A percentile compares a stretch with the other conserved stretches of the same genome.
Conservation (phyloP, 345 rosid genomes). For the Eucalyptus polyanthemos region DNA sequence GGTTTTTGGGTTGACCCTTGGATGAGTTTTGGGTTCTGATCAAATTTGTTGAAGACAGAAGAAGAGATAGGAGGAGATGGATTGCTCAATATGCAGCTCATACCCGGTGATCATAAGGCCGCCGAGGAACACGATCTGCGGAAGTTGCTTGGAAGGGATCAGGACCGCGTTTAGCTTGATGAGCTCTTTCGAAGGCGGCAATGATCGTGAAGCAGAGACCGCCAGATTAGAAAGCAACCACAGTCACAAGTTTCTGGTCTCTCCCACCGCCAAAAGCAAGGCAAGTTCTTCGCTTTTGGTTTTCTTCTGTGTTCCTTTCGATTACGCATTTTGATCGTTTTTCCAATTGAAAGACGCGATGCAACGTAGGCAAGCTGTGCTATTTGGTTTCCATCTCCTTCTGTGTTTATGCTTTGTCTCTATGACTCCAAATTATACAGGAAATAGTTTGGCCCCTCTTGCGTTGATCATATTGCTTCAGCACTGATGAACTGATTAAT, state of each 20-base stretch:
- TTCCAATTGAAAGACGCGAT: neutral
- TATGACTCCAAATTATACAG: neutral
- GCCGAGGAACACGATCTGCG: conserved; percentile 82
- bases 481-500: neutral
- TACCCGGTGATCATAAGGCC: conserved; percentile 70
- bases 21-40: neutral
- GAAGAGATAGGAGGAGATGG: conserved; percentile 21
- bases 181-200: conserved; percentile 28
- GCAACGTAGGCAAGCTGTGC: neutral
- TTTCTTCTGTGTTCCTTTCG: neutral
- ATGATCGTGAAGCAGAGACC: neutral
- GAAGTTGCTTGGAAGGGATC: conserved; percentile 69
- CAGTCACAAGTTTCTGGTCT: neutral
- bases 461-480: neutral
- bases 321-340: neutral
- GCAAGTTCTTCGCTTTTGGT: conserved; percentile 23
- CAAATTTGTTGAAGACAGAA: neutral
- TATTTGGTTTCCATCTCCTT: neutral
- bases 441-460: neutral
- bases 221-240: neutral
- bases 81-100: conserved; percentile 71
- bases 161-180: conserved; percentile 32
- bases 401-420: neutral
- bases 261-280: conserved; percentile 18
- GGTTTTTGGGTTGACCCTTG: neutral